Evolutionary conservation across 805 yeast species (phyloP), one percentile per base, ranked within the genome.

Genomic region (Cyberlindnera saturnus): DNA sequence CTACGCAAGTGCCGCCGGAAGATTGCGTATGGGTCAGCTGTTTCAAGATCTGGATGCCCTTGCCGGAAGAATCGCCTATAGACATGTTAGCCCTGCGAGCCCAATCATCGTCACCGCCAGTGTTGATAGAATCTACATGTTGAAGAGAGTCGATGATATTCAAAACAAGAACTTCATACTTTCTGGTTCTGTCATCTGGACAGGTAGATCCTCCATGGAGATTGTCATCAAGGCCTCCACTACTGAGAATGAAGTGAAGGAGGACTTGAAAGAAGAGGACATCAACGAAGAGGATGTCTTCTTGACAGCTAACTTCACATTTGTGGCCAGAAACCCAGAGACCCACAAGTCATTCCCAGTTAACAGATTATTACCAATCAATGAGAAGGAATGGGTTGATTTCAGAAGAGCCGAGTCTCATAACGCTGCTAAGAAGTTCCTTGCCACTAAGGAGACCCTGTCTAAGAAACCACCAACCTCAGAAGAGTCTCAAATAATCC

Each of bases 51-150:
- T 90, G 56, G 98, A 90, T 60, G 90, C 96, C 5, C 69, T 90
- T 47, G 96, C 97, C 3, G 98, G 97, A 31, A 80, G 91, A 59
- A 89, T 90, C 55, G 96, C 96, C 18, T 86, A 89, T 62, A 76
- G 86, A 57, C 97, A 90, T 62, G 86, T 95, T 65, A 73, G 84
- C n/a, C 98, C 98, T 0, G 95, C 96, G 0, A 89, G 86, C 60
- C 97, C 98, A 10, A 88, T 89, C 63, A 85, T 90, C 60, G 98
- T 90, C 35, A 90, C 98, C 9, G 97, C 97, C 1, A 81, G 93
- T 23, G 96, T 90, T 23, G 97, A 91, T 65, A 71, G 96, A 50
- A 87, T 90, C 51, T 85, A 86, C 60, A 81, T 90, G 79, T 78
- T 88, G 46, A 85, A 84, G 63, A 81, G 88, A 53, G 77, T 89